phyloP scores from a whole-genome alignment of 495 filamentous ascomycete genomes.

The Aspergillus campestris region DNA sequence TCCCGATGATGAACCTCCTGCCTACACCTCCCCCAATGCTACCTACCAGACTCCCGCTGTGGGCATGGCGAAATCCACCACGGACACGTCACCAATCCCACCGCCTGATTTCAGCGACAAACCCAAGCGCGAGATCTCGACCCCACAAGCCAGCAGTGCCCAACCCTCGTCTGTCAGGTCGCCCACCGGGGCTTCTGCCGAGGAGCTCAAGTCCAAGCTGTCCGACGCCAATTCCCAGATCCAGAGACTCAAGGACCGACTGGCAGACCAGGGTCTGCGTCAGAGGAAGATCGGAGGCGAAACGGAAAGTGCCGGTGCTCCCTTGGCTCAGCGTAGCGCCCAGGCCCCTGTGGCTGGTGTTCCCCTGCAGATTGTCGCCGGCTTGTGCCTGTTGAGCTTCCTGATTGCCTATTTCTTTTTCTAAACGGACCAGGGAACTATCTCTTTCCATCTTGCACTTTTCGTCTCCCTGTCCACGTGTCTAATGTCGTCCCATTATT shows the following conservation, averaged over 20 bases:
- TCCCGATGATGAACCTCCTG: constrained; percentile 42
- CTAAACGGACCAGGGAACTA: constrained; percentile 33
- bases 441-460: constrained; percentile 6
- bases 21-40: constrained; percentile 48
- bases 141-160: constrained; percentile 21
- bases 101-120: constrained; percentile 38
- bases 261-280: constrained; percentile 60
- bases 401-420: constrained; percentile 93
- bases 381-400: constrained; percentile 81
- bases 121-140: constrained; percentile 27
- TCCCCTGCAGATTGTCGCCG: constrained; percentile 75
- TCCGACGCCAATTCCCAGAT: constrained; percentile 70
- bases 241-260: constrained; percentile 57
- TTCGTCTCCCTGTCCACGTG: constrained; percentile 14
- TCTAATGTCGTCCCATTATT: constrained; percentile 18
- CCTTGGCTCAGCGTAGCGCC: constrained; percentile 40
- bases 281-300: constrained; percentile 50
- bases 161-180: constrained; percentile 22
- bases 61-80: constrained; percentile 20
- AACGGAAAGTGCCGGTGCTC: constrained; percentile 32
- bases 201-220: constrained; percentile 64
- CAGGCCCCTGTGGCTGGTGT: constrained; percentile 57
- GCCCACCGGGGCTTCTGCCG: constrained; percentile 40
- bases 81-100: constrained; percentile 29
- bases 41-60: constrained; percentile 43